Evolutionary conservation across 2,329 filamentous ascomycete genomes (phyloP), one percentile per base, ranked within the genome.

Genomic region (Trichoderma afroharzianum): DNA sequence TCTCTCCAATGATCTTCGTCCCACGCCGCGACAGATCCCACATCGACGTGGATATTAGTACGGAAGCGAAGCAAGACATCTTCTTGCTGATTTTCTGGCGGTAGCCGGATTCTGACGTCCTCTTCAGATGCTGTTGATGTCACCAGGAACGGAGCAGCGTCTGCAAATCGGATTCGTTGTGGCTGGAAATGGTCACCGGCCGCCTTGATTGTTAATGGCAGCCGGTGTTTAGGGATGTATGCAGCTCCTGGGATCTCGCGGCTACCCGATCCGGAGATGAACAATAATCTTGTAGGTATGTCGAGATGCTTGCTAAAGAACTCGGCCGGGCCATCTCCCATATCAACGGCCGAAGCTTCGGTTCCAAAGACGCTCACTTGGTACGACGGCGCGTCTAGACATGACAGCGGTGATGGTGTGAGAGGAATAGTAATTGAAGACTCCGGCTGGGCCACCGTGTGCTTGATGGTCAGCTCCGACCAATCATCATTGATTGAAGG

Each of bases 271-370:
- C 70, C 70, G 9, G 70, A 68, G 14, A 75, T 75, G 43, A 72
- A 74, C 2, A 74, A 53, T 30, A 75, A 24, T 21, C 72, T 67
- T 4, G 67, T 63, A 6, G 70, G 30, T 24, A 74, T 73, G n/a
- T 71, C 73, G 5, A 75, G 68, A 58, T 75, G 74, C n/a, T 73
- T 74, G 70, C 68, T 73, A 63, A 75, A 75, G 70, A 73, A 75
- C 4, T 33, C 66, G 1, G 74, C 74, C 14, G 71, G 63, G 18
- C 61, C 73, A 15, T 75, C 73, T 6, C 74, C 74, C 73, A 75
- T 74, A 55, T 74, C 74, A 3, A 75, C 63, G 15, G 70, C 73
- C 6, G 67, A 33, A 30, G 74, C 74, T 8, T 72, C 61, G 24
- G 74, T 75, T 8, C 74, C 74, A 33, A 74, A 75, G 33, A 75